Evolutionary conservation across 331 rosid species (phyloP), one percentile per base, ranked within the genome.

Genomic region (Ulmus americana): DNA sequence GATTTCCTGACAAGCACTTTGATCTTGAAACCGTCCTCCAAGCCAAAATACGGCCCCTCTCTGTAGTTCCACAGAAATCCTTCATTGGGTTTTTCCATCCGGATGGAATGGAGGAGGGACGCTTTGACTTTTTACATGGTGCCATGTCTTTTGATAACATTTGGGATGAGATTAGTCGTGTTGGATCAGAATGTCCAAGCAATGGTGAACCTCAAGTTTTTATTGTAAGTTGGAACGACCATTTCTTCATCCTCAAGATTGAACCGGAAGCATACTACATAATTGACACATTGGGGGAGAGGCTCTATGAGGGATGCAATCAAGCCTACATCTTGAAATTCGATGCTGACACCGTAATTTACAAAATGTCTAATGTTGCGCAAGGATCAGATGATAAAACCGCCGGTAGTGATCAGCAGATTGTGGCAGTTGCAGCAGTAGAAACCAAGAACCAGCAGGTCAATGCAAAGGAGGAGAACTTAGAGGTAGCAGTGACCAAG

Each of bases 71-170:
- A 0, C 80, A 77, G 65, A 90, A 90, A 66, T 94, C 99, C 11
- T 78, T 94, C 16, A 85, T 90, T 55, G 99, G 99, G 15, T 94
- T 94, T 78, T 90, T 94, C 73, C 97, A 94, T 58, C 99, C 99
- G 10, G 97, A 94, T 63, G 96, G 90, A 6, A 78, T 90, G 95
- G 95, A 90, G 1, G 99, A 87, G 68, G 97, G 87, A 6, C 82
- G 87, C n/a, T 94, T 94, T 44, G 97, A 84, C 68, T 87, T 94
- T 76, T 81, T 94, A 68, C 97, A 73, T 0, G 96, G 92, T 56
- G 99, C 97, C 58, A 87, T 94, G 99, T 87, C 96, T 44, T 87
- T 94, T 22, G 99, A 94, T 72, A 90, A 85, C 84, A 94, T 94
- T 44, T 94, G 99, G 99, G 99, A 94, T 60, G 99, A 94, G 81